A percentile compares a stretch with the other conserved stretches of the same genome.
Conservation (phyloP, 139 green algal species). For the Haematococcus sp. region DNA sequence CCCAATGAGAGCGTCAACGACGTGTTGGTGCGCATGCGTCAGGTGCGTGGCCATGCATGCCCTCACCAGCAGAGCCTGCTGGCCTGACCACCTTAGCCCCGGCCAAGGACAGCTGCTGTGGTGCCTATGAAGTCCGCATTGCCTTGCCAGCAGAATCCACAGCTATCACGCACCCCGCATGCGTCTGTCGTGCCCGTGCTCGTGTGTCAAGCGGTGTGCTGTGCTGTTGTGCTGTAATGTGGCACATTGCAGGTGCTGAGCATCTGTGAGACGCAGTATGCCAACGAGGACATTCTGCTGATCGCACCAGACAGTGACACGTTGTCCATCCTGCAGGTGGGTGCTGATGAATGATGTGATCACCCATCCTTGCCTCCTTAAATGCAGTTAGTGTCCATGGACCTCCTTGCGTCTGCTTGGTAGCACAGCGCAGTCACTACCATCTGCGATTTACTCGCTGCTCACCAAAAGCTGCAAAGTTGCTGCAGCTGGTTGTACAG, state of each 20-base stretch:
- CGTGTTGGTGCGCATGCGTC: slow-evolving; percentile 64
- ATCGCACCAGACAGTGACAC: slow-evolving; percentile 69
- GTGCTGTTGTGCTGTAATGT: neutral
- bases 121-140: too few relatives aligned
- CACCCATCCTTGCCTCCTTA: too few relatives aligned
- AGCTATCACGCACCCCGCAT: too few relatives aligned
- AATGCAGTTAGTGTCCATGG: neutral
- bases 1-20: slow-evolving; percentile 69
- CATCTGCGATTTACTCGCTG: too few relatives aligned
- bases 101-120: too few relatives aligned
- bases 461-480: too few relatives aligned
- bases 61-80: neutral
- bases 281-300: slow-evolving; percentile 54
- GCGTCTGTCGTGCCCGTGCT: too few relatives aligned
- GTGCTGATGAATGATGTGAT: neutral
- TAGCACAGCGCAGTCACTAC: neutral
- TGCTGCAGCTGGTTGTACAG: too few relatives aligned
- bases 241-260: slow-evolving; percentile 5
- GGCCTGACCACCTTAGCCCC: too few relatives aligned
- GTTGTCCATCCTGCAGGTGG: slow-evolving; percentile 64
- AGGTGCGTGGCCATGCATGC: neutral
- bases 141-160: too few relatives aligned
- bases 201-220: neutral
- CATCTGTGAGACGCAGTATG: slow-evolving; percentile 55
- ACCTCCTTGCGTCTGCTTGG: neutral